Base-by-base conservation (phyloP, 2,329 filamentous ascomycete genomes). In the Fusarium concolor region DNA sequence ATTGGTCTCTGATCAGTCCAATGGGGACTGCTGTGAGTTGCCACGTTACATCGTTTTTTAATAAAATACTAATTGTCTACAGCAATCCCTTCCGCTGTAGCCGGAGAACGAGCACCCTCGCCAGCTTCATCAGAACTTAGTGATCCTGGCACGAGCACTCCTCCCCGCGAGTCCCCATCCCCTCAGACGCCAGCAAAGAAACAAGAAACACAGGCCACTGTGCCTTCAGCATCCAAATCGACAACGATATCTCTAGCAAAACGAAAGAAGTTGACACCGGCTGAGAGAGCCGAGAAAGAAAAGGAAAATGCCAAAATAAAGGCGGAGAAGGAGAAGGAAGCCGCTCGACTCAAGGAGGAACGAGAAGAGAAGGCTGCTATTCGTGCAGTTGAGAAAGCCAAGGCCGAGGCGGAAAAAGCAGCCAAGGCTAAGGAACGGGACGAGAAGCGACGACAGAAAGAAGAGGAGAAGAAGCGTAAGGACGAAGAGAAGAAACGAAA, bases 71-170 rank as follows among this genome's bases (percentile, higher is more conserved):
- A 26, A 75, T 44, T 50, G 26, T 31, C 20, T 56, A 56, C 17
- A 76, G 75, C 71, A 26, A 20, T 74, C 57, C 31, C 74, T 70
- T 44, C 72, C 60, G 37, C 77, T 31, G 29, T 71, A 43, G 18
- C 53, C 24, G 43, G 58, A 28, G 76, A 71, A 38, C 72, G 78
- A 49, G 75, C 77, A 50, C 71, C 77, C 7, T 70, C 74, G 1
- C 60, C 67, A 18, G 71, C 62, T 53, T 79, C 78, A 12, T 73
- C 77, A 33, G 74, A 77, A 9, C 75, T 83, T n/a, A 81, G 79
- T 22, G 83, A 85, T 12, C 72, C 78, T 15, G 79, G 78, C 24
- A 81, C 78, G 58, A 82, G 77, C 61, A 83, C 81, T 3, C 78
- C 80, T 4, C 68, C 77, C 17, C 74, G 72, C 33, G 71, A 76